Conservation (phyloP, 2,329 filamentous ascomycete species). For the Xylariaceae sp. region DNA sequence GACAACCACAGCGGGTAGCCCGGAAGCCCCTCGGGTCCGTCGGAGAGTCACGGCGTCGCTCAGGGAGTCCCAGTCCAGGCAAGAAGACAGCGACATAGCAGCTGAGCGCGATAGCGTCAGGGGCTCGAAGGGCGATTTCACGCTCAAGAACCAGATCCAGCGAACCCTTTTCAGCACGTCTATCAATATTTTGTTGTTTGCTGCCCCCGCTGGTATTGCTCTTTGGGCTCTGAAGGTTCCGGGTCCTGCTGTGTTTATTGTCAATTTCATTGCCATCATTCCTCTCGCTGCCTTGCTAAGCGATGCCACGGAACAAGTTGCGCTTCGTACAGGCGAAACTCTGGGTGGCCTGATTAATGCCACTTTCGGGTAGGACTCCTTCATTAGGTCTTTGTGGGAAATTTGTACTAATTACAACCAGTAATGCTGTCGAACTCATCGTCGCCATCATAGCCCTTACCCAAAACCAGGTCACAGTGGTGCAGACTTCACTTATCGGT, state of each 20-base stretch:
- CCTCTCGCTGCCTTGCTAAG: slow-evolving; percentile 82
- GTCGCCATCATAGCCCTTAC: slow-evolving; percentile 79
- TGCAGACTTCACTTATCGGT: slow-evolving; percentile 88
- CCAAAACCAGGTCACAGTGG: slow-evolving; percentile 72
- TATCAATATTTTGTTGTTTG: slow-evolving; percentile 78
- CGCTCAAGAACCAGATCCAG: slow-evolving; percentile 61
- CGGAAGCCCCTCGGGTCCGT: slow-evolving; percentile 5
- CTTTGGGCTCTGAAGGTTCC: slow-evolving; percentile 58
- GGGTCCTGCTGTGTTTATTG: slow-evolving; percentile 59
- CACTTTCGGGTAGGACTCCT: slow-evolving; percentile 67
- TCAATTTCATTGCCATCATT: slow-evolving; percentile 93
- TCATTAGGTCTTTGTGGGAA: not conserved
- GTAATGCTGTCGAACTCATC: slow-evolving; percentile 84
- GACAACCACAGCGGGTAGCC: slow-evolving; percentile 15
- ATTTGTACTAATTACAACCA: slow-evolving; percentile 26
- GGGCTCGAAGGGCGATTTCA: slow-evolving; percentile 53
- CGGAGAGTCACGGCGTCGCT: slow-evolving; percentile 8
- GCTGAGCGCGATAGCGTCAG: slow-evolving; percentile 35
- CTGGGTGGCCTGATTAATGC: slow-evolving; percentile 86
- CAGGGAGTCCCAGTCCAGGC: slow-evolving; percentile 5
- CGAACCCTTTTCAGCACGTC: slow-evolving; percentile 76
- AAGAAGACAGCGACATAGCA: slow-evolving; percentile 22
- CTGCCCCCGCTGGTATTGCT: slow-evolving; percentile 75
- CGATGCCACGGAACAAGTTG: slow-evolving; percentile 87
- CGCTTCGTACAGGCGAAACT: slow-evolving; percentile 75